Base-by-base conservation (phyloP, 768 basidiomycete species). In the Leucocoprinus sp. region DNA sequence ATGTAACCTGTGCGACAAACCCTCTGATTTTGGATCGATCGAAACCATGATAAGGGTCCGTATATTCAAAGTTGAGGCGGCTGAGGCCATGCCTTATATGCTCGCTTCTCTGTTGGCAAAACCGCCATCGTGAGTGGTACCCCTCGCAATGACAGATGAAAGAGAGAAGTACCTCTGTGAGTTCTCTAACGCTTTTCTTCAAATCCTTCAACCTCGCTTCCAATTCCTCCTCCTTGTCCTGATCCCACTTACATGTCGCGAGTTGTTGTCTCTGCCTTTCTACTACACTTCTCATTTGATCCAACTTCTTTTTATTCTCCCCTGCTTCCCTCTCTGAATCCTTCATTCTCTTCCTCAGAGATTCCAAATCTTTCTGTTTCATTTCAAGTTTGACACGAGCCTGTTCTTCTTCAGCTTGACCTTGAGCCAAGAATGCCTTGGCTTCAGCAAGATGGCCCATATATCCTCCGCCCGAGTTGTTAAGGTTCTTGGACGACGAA, bases 381-480 rank as follows among this genome's bases (percentile, higher is more conserved):
- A 92, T 82, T 2, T 65, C 75, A 29, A 96, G 75, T 60, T 84
- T 82, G 35, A 83, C 70, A 36, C 80, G 80, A 43, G 71, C 76
- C 57, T 93, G 89, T 55, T 93, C 84, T 53, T 89, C 88, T 54
- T 93, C 92, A 0, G 93, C 83, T 6, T 75, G 69, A 0, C 82
- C 84, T 43, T 88, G 84, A 0, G 91, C 80, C 0, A 84, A 64
- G 2, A 80, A 78, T 1, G 77, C 77, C 54, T 81, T 80, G 0
- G 93, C 88, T 11, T 89, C 82, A 0, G 93, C 87, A 33, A 99
- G 76, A 60, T 97, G 93, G 15, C 93, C 96, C 80, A 98, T 84
- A 62, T 97, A 98, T 0, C 96, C 96, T 2, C 93, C 91, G 8
- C 80, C 76, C 14, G 79, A 75, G 31, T 79, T 80, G 48, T 76